Percentiles rank a stretch among this genome's conserved stretches.
Evolutionary conservation across 1,139 yeast genomes (phyloP).

Genomic region (Geotrichum europaeum): DNA sequence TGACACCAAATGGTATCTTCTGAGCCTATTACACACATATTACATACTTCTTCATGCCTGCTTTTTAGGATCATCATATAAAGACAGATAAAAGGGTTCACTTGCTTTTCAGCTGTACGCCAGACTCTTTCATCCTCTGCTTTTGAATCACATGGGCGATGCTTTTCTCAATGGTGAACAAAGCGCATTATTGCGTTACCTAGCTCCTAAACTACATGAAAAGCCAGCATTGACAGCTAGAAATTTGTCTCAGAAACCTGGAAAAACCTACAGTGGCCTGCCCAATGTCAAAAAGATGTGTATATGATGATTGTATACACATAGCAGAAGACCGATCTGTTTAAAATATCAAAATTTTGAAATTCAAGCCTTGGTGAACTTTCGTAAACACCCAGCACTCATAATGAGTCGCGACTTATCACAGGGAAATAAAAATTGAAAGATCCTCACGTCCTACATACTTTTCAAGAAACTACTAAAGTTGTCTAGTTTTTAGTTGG

Average conservation of each 20-base stretch:
- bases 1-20: too few relatives aligned
- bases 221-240: not conserved
- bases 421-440: not conserved
- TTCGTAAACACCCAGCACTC: too few relatives aligned
- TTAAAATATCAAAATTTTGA: too few relatives aligned
- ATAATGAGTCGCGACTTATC: too few relatives aligned
- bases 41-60: too few relatives aligned
- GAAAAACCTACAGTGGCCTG: too few relatives aligned
- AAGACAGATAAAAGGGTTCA: not conserved
- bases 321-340: too few relatives aligned
- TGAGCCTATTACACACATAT: too few relatives aligned
- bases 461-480: not conserved
- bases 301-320: too few relatives aligned
- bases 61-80: not conserved
- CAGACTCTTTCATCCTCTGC: not conserved
- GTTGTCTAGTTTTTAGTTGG: not conserved
- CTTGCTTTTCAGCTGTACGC: not conserved
- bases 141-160: not conserved
- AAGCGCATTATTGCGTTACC: not conserved
- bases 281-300: too few relatives aligned
- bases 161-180: not conserved
- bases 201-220: not conserved
- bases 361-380: too few relatives aligned
- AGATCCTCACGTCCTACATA: not conserved
- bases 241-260: too few relatives aligned